Conservation (phyloP, 108 stramenopile species). For the Nitzschia putrida region DNA sequence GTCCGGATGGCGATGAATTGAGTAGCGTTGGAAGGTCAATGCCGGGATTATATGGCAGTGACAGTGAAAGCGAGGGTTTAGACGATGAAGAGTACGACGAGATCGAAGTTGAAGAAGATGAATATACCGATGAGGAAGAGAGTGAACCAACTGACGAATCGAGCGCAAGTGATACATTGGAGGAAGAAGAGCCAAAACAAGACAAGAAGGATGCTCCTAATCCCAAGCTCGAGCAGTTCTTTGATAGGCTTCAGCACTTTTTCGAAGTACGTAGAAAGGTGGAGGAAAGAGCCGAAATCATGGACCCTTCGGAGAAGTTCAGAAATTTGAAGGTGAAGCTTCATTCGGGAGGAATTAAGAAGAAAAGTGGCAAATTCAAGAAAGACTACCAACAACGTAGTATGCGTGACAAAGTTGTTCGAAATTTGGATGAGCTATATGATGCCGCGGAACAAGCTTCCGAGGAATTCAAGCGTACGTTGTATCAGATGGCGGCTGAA, state of each 20-base stretch:
- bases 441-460: slow-evolving; percentile 25
- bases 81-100: slow-evolving; percentile 20
- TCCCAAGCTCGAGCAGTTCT: slow-evolving; percentile 38
- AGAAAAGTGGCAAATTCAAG: slow-evolving; percentile 23
- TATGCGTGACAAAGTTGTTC: slow-evolving; percentile 11
- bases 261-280: slow-evolving; percentile 35
- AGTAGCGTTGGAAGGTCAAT: slow-evolving; percentile 26
- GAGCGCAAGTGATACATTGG: background rate
- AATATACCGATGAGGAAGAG: background rate
- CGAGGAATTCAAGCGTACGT: slow-evolving; percentile 16
- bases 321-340: slow-evolving; percentile 24
- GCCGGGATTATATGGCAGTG: slow-evolving; percentile 18
- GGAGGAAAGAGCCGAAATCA: slow-evolving; percentile 26
- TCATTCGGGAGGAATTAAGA: slow-evolving; percentile 26
- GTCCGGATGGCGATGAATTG: slow-evolving; percentile 14
- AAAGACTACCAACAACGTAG: slow-evolving; percentile 36
- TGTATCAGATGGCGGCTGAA: slow-evolving; percentile 21
- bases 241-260: slow-evolving; percentile 38
- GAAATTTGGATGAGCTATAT: slow-evolving; percentile 39
- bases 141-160: slow-evolving; percentile 14
- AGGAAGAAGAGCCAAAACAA: background rate
- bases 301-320: slow-evolving; percentile 35
- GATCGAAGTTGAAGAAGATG: slow-evolving; percentile 8
- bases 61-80: slow-evolving; percentile 22
- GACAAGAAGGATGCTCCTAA: slow-evolving; percentile 22